phyloP scores from a whole-genome alignment of 2,329 filamentous ascomycete species.

The Apiospora pterosperma region DNA sequence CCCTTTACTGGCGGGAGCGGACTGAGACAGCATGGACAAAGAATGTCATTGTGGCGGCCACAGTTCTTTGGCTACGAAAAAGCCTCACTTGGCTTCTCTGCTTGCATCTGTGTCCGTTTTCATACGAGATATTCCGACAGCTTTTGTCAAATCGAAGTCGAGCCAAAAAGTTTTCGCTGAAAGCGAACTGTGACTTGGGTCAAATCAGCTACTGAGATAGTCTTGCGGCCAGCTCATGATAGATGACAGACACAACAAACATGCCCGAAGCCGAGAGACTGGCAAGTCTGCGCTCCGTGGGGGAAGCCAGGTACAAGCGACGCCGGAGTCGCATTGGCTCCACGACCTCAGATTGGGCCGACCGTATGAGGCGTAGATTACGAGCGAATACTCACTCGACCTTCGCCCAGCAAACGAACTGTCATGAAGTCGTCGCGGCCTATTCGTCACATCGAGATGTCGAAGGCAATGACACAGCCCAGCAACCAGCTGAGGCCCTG shows the following conservation, averaged over 20 bases:
- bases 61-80: not conserved
- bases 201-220: not conserved
- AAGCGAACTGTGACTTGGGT: not conserved
- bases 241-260: not conserved
- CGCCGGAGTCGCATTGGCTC: not conserved
- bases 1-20: conserved; percentile 1
- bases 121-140: not conserved
- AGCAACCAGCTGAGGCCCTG: not conserved
- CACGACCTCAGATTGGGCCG: not conserved
- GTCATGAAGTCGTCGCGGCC: not conserved
- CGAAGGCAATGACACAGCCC: not conserved
- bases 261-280: not conserved
- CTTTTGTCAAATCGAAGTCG: not conserved
- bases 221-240: not conserved
- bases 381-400: not conserved
- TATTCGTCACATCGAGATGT: not conserved
- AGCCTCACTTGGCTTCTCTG: not conserved
- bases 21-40: not conserved
- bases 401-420: not conserved
- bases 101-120: not conserved
- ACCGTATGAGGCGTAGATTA: not conserved
- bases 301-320: not conserved
- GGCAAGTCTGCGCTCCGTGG: not conserved
- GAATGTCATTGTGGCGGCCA: not conserved
- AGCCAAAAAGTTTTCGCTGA: not conserved